These are phyloP conservation scores for Ophiostoma quercus DNA, from an alignment of 2,329 filamentous ascomycete genomes.

Conservation along the genomic window DNA sequence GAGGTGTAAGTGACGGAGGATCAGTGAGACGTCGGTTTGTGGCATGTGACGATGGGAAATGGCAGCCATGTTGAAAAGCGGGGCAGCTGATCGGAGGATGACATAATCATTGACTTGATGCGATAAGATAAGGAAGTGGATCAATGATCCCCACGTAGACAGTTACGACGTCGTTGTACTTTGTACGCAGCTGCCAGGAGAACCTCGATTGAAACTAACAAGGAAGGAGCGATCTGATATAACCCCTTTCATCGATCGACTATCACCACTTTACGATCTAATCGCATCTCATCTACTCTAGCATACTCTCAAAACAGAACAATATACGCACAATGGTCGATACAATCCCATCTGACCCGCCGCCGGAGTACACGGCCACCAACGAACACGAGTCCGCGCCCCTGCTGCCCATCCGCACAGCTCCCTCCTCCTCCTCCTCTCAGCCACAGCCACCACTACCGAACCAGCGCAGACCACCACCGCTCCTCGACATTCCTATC, in stretches of 20 bases:
- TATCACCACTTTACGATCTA: background rate
- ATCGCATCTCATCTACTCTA: background rate
- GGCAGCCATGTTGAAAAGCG: background rate
- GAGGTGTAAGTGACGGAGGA: background rate
- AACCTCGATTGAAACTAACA: background rate
- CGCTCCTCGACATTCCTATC: constrained; percentile 73
- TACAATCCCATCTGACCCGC: constrained; percentile 36
- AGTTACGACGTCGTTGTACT: background rate
- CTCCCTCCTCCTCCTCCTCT: constrained; percentile 24
- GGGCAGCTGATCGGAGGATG: background rate
- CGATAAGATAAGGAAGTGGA: constrained; percentile 8
- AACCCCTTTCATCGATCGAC: background rate
- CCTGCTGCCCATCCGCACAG: constrained; percentile 10
- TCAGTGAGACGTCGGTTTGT: background rate
- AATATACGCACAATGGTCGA: constrained; percentile 11
- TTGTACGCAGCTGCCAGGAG: background rate
- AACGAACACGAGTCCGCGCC: constrained; percentile 36
- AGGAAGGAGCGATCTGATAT: background rate
- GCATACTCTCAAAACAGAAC: background rate
- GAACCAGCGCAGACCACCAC: constrained; percentile 44
- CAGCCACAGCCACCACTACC: constrained; percentile 32
- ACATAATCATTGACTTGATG: background rate
- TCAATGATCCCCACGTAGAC: background rate
- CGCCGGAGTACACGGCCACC: constrained; percentile 44
- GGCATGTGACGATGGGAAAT: constrained; percentile 12